A percentile compares a stretch with the other conserved stretches of the same genome.
phyloP scores from a whole-genome alignment of 257 asterid species.

The Solanum gandarillasii region DNA sequence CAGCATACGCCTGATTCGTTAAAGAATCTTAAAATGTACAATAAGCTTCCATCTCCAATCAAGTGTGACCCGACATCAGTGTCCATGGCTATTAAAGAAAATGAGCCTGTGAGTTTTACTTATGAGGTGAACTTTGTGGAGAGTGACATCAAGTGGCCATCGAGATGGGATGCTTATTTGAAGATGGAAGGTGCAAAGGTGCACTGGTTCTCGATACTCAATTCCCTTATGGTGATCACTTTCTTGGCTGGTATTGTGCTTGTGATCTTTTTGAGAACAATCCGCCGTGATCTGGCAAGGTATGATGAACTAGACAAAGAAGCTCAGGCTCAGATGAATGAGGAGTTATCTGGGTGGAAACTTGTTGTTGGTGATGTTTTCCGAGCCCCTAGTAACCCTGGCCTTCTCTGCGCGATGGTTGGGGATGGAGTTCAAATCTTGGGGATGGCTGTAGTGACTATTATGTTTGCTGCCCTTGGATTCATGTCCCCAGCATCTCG shows the following conservation, averaged over 20 bases:
- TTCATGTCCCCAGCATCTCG: slow-evolving; percentile 97
- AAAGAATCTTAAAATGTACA: slow-evolving; percentile 49
- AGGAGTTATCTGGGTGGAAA: slow-evolving; percentile 92
- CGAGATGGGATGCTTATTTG: slow-evolving; percentile 89
- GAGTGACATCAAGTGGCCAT: slow-evolving; percentile 90
- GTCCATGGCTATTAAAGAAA: slow-evolving; percentile 60
- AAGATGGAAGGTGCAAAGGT: slow-evolving; percentile 95
- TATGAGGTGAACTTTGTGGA: slow-evolving; percentile 70
- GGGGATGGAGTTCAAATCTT: slow-evolving; percentile 89
- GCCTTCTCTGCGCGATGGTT: slow-evolving; percentile 80
- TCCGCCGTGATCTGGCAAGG: slow-evolving; percentile 65
- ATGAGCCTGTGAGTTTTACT: slow-evolving; percentile 52
- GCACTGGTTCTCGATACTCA: slow-evolving; percentile 87
- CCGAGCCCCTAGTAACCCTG: slow-evolving; percentile 59
- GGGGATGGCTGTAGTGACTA: slow-evolving; percentile 82
- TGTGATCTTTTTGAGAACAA: slow-evolving; percentile 76
- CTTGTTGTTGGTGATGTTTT: slow-evolving; percentile 83
- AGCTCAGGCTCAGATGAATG: slow-evolving; percentile 91
- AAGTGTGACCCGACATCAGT: slow-evolving; percentile 61
- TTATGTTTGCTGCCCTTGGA: slow-evolving; percentile 81
- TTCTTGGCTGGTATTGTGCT: slow-evolving; percentile 90
- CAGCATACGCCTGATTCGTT: slow-evolving; percentile 42
- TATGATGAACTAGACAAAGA: slow-evolving; percentile 90
- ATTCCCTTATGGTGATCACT: slow-evolving; percentile 84
- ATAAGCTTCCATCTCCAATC: slow-evolving; percentile 43